A percentile compares a stretch with the other conserved stretches of the same genome.
phyloP scores from a whole-genome alignment of 805 yeast species.

The Candida krabiensis region DNA sequence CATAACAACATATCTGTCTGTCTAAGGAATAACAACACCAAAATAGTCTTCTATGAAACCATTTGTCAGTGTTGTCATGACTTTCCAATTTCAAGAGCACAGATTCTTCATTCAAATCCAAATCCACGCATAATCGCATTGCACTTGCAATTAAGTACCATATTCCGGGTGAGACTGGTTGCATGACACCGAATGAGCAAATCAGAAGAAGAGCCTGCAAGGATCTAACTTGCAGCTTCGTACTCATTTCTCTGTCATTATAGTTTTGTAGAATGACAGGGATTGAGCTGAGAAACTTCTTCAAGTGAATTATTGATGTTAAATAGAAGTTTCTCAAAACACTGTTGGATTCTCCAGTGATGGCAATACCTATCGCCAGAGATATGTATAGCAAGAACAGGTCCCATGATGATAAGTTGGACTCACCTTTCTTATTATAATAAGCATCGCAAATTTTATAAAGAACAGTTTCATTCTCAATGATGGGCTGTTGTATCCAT shows the following conservation, averaged over 20 bases:
- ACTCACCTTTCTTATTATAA: constrained; percentile 1
- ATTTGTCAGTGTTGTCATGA: neutral
- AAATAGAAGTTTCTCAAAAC: constrained; percentile 11
- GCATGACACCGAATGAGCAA: constrained; percentile 42
- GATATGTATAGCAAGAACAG: constrained; percentile 11
- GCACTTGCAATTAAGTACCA: constrained; percentile 49
- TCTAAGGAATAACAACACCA: constrained; percentile 51
- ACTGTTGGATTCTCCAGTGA: constrained; percentile 17
- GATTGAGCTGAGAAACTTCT: constrained; percentile 10
- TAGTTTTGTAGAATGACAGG: constrained; percentile 5
- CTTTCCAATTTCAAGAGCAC: constrained; percentile 5
- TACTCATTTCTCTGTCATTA: constrained; percentile 1
- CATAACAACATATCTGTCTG: constrained; percentile 47
- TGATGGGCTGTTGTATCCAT: constrained; percentile 23
- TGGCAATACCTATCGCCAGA: constrained; percentile 20
- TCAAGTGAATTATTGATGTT: constrained; percentile 14
- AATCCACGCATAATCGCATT: constrained; percentile 42
- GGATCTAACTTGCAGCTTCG: constrained; percentile 31
- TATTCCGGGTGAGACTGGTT: constrained; percentile 48
- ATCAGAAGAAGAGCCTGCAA: constrained; percentile 41
- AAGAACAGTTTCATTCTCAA: constrained; percentile 10
- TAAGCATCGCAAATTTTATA: constrained; percentile 3
- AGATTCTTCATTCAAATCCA: constrained; percentile 44
- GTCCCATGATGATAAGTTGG: constrained; percentile 10
- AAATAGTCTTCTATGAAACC: constrained; percentile 33